phyloP scores from a whole-genome alignment of 2,329 filamentous ascomycete species.

The Albifimbria verrucaria region DNA sequence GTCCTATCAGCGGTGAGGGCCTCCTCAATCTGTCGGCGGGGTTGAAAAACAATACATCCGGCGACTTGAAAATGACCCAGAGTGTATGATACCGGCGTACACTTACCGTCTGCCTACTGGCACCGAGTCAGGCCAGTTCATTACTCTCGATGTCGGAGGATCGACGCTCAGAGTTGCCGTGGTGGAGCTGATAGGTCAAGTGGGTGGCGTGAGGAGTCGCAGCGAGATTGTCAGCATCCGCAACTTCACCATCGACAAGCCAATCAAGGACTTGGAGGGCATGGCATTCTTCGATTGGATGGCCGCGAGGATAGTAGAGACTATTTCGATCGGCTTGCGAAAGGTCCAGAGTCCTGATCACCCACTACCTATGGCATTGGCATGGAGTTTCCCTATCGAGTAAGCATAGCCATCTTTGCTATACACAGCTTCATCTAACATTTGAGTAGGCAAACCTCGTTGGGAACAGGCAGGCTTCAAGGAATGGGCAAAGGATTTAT shows the following conservation, averaged over 20 bases:
- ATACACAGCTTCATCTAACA: not conserved
- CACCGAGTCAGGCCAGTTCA: slow-evolving; percentile 54
- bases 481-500: slow-evolving; percentile 66
- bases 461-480: slow-evolving; percentile 55
- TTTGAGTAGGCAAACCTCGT: slow-evolving; percentile 55
- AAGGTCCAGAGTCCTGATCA: slow-evolving; percentile 32
- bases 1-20: slow-evolving; percentile 42
- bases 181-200: slow-evolving; percentile 54
- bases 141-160: slow-evolving; percentile 66
- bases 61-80: slow-evolving; percentile 46
- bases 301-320: slow-evolving; percentile 56
- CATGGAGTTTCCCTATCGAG: slow-evolving; percentile 71
- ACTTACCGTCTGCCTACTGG: slow-evolving; percentile 62
- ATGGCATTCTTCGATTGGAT: slow-evolving; percentile 67
- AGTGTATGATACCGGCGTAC: slow-evolving; percentile 65
- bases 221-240: slow-evolving; percentile 52
- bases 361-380: slow-evolving; percentile 56
- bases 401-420: slow-evolving; percentile 35
- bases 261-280: slow-evolving; percentile 55
- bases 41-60: slow-evolving; percentile 54
- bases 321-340: slow-evolving; percentile 43
- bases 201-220: slow-evolving; percentile 31
- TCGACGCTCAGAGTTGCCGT: slow-evolving; percentile 64
- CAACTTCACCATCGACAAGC: slow-evolving; percentile 53
- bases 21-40: slow-evolving; percentile 44